These are phyloP conservation scores for Talaromyces borbonicus DNA, from an alignment of 495 filamentous ascomycete genomes.

Conservation along the genomic window DNA sequence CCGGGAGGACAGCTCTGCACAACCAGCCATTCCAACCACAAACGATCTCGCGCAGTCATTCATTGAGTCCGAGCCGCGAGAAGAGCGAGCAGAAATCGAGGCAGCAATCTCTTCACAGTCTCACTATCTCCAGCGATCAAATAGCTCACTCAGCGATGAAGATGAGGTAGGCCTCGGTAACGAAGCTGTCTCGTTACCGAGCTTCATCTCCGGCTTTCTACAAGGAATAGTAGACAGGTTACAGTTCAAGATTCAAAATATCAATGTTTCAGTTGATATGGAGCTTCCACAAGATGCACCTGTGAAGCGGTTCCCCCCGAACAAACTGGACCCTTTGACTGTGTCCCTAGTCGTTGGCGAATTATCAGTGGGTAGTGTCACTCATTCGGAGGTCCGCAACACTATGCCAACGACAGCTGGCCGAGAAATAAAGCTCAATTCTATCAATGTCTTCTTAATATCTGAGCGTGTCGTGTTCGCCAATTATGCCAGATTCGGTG, in stretches of 20 bases:
- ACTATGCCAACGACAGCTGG: constrained; percentile 33
- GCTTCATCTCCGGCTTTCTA: constrained; percentile 71
- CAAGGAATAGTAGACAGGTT: constrained; percentile 75
- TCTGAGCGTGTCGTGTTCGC: constrained; percentile 68
- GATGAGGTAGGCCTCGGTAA: constrained; percentile 61
- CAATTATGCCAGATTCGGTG: constrained; percentile 47
- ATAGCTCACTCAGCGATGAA: constrained; percentile 43
- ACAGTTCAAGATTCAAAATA: constrained; percentile 57
- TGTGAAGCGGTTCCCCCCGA: constrained; percentile 29
- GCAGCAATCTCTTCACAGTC: constrained; percentile 63
- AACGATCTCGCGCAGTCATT: constrained; percentile 81
- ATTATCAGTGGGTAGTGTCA: constrained; percentile 58
- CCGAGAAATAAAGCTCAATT: constrained; percentile 53
- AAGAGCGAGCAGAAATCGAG: constrained; percentile 67
- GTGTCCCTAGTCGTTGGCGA: constrained; percentile 56
- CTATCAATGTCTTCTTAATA: constrained; percentile 55
- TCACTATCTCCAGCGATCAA: constrained; percentile 31
- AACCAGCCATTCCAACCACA: constrained; percentile 53
- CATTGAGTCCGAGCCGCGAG: constrained; percentile 64
- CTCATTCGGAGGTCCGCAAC: constrained; percentile 21
- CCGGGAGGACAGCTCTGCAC: not conserved
- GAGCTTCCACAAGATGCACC: constrained; percentile 37
- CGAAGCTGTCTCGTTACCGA: constrained; percentile 63
- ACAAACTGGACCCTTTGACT: constrained; percentile 42
- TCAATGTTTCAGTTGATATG: constrained; percentile 54